A percentile compares a stretch with the other conserved stretches of the same genome.
Conservation (phyloP, 1,139 yeast genomes). For the Cylindricascospora bacillispora region DNA sequence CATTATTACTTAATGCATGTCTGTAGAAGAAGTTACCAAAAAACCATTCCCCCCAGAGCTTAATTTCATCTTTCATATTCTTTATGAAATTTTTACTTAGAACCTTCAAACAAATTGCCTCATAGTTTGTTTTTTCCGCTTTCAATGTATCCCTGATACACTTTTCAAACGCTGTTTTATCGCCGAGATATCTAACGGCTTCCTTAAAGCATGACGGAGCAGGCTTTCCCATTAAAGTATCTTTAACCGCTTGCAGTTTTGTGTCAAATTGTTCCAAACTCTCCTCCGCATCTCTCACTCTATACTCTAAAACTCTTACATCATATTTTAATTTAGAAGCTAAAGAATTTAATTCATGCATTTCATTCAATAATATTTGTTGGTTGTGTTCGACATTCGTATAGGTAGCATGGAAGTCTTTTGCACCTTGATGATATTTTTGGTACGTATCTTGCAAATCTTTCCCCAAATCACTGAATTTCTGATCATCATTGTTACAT, state of each 20-base stretch:
- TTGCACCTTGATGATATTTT: slow-evolving; percentile 26
- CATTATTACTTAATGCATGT: neutral
- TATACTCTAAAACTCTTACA: slow-evolving; percentile 53
- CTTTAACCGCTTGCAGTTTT: slow-evolving; percentile 30
- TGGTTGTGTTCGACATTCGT: slow-evolving; percentile 24
- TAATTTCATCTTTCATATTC: slow-evolving; percentile 8
- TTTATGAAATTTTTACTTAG: slow-evolving; percentile 7
- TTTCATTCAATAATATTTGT: slow-evolving; percentile 33
- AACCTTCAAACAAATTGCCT: slow-evolving; percentile 11
- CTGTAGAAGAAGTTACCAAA: slow-evolving; percentile 4
- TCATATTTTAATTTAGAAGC: slow-evolving; percentile 76
- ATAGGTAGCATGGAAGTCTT: slow-evolving; percentile 28
- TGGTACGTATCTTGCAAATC: slow-evolving; percentile 11
- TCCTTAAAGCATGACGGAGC: too few species aligned
- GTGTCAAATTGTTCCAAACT: slow-evolving; percentile 41
- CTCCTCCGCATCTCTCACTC: slow-evolving; percentile 74
- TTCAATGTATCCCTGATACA: slow-evolving; percentile 8
- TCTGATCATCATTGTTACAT: slow-evolving; percentile 5
- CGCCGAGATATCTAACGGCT: slow-evolving; percentile 10
- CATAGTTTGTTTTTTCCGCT: slow-evolving; percentile 9
- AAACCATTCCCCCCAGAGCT: slow-evolving; percentile 13
- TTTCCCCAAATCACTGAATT: slow-evolving; percentile 7
- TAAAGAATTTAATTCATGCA: slow-evolving; percentile 52
- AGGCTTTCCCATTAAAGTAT: slow-evolving; percentile 11
- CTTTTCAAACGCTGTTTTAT: slow-evolving; percentile 12